Percentiles rank a stretch among this genome's conserved stretches.
Evolutionary conservation across 1,284 basidiomycete species (phyloP).

Genomic region (Phylloporus sp.): DNA sequence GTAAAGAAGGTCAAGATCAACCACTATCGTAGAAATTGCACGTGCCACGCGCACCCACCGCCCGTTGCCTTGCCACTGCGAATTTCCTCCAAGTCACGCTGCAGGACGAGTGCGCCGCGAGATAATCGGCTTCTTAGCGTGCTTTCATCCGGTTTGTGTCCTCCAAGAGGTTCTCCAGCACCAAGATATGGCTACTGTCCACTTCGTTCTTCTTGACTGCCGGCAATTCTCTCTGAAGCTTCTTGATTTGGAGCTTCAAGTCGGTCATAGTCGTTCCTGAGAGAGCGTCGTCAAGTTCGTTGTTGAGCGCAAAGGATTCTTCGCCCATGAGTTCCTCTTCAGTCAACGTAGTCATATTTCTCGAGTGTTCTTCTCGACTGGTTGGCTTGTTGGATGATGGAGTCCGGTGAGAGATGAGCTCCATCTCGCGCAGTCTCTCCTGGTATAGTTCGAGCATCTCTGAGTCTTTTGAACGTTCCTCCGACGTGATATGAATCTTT

Average conservation of each 20-base stretch:
- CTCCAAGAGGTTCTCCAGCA: conserved; percentile 89
- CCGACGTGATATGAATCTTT: conserved; percentile 68
- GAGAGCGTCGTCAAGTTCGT: conserved; percentile 86
- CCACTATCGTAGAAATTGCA: conserved; percentile 4
- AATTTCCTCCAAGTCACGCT: conserved; percentile 88
- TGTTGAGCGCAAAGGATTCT: conserved; percentile 66
- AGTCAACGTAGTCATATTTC: conserved; percentile 40
- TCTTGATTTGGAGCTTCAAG: conserved; percentile 84
- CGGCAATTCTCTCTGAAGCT: conserved; percentile 83
- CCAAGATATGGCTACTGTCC: conserved; percentile 75
- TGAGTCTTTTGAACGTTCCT: conserved; percentile 77
- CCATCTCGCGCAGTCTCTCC: conserved; percentile 90
- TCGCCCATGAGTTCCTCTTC: conserved; percentile 48
- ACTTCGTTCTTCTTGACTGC: conserved; percentile 74
- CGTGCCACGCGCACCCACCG: conserved; percentile 65
- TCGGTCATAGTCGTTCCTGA: conserved; percentile 89
- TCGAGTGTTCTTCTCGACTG: conserved; percentile 25
- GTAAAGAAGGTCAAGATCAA: conserved; percentile 11
- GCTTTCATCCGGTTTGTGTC: conserved; percentile 91
- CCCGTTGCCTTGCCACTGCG: conserved; percentile 81
- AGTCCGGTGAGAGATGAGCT: conserved; percentile 62
- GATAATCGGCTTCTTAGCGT: conserved; percentile 88
- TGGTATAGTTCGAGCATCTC: conserved; percentile 90
- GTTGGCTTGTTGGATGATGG: conserved; percentile 27
- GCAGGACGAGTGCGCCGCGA: conserved; percentile 83